phyloP scores from a whole-genome alignment of 257 asterid genomes.

The Fraxinus quadrangulata region DNA sequence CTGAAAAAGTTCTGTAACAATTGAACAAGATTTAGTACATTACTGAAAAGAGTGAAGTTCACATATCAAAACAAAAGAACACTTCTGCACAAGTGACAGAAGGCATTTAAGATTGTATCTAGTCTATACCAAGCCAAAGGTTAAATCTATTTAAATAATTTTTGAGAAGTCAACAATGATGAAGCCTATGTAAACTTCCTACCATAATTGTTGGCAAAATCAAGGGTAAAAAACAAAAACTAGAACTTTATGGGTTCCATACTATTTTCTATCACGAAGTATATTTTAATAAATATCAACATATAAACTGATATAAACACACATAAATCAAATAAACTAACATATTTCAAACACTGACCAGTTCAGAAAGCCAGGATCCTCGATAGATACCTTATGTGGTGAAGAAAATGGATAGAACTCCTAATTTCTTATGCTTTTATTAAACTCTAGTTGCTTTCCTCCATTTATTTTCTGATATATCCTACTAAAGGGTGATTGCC shows the following conservation, averaged over 20 bases:
- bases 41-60: conserved; percentile 12
- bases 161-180: not conserved
- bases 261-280: not conserved
- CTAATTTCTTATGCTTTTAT: conserved; percentile 2
- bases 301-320: not conserved
- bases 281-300: not conserved
- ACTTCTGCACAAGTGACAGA: not conserved
- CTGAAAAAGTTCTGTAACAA: conserved; percentile 13
- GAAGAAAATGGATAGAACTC: not conserved
- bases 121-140: not conserved
- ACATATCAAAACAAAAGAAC: not conserved
- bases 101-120: not conserved
- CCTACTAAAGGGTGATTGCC: not conserved
- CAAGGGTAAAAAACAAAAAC: not conserved
- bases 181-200: not conserved
- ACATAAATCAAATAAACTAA: not conserved
- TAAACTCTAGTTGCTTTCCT: not conserved
- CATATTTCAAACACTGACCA: not conserved
- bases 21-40: conserved; percentile 21
- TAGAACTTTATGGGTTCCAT: not conserved
- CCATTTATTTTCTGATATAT: not conserved
- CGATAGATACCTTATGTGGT: not conserved
- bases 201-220: not conserved
- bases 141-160: not conserved
- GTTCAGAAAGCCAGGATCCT: not conserved